These are phyloP conservation scores for Wickerhamomyces silvicola DNA, from an alignment of 805 yeast species.

Conservation along the genomic window DNA sequence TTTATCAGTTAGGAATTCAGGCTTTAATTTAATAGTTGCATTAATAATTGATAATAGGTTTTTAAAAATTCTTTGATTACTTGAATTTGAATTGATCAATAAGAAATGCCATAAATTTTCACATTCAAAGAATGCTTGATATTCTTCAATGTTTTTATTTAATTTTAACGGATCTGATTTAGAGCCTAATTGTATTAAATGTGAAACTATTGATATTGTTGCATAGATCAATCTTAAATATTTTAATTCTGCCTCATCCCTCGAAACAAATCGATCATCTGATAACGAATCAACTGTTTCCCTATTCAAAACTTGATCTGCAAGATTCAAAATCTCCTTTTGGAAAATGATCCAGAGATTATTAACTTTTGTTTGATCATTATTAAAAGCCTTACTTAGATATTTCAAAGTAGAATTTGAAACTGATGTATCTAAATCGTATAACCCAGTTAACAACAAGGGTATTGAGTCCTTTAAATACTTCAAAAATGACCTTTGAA, in stretches of 20 bases:
- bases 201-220: slow-evolving; percentile 41
- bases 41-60: slow-evolving; percentile 32
- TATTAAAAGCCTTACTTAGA: slow-evolving; percentile 48
- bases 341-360: slow-evolving; percentile 57
- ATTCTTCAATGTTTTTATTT: slow-evolving; percentile 16
- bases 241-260: slow-evolving; percentile 60
- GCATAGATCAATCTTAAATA: slow-evolving; percentile 51
- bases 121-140: slow-evolving; percentile 30
- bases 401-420: slow-evolving; percentile 41
- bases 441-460: slow-evolving; percentile 62
- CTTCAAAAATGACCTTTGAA: slow-evolving; percentile 55
- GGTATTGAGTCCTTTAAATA: slow-evolving; percentile 71
- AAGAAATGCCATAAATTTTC: slow-evolving; percentile 41
- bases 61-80: slow-evolving; percentile 37
- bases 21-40: slow-evolving; percentile 22
- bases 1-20: slow-evolving; percentile 15
- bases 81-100: slow-evolving; percentile 25
- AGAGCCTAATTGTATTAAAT: slow-evolving; percentile 21
- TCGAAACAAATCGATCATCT: slow-evolving; percentile 64
- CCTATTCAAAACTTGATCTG: slow-evolving; percentile 41
- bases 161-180: slow-evolving; percentile 15
- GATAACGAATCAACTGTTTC: slow-evolving; percentile 63
- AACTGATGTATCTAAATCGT: slow-evolving; percentile 63
- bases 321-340: slow-evolving; percentile 47
- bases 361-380: slow-evolving; percentile 45